phyloP scores from a whole-genome alignment of 257 asterid genomes.

The Capsicum chinense region DNA sequence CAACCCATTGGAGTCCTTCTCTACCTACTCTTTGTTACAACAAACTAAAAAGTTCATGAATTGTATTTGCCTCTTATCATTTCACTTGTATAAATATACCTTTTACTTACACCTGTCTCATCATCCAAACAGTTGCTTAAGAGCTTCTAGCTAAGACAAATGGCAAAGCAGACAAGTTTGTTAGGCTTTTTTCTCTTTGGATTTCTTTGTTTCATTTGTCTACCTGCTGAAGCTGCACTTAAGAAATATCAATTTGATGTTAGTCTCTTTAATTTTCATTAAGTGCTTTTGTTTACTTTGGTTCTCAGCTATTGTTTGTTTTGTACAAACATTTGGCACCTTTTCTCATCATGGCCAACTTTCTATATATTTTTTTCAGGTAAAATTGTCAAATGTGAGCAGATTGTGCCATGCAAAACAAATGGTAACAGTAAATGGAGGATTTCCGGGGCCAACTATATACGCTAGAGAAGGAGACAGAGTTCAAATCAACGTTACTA shows the following conservation, averaged over 20 bases:
- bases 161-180: not conserved
- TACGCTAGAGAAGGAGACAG: slow-evolving; percentile 61
- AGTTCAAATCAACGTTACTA: slow-evolving; percentile 61
- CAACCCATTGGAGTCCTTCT: not conserved
- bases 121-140: not conserved
- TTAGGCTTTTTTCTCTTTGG: slow-evolving; percentile 21
- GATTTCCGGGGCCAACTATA: slow-evolving; percentile 50
- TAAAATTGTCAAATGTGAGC: slow-evolving; percentile 65
- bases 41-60: slow-evolving; percentile 33
- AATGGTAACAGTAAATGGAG: slow-evolving; percentile 68
- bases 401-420: slow-evolving; percentile 70
- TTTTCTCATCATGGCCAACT: not conserved
- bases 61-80: not conserved
- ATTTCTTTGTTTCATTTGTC: slow-evolving; percentile 28
- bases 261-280: slow-evolving; percentile 22
- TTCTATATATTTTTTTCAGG: slow-evolving; percentile 38
- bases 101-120: not conserved
- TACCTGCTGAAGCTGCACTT: slow-evolving; percentile 49
- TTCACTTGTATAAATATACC: slow-evolving; percentile 26
- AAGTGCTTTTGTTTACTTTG: not conserved
- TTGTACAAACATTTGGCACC: not conserved
- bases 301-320: not conserved
- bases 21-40: slow-evolving; percentile 32
- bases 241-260: slow-evolving; percentile 66
- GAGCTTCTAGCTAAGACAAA: not conserved